Conservation (phyloP, 1,284 basidiomycete genomes). For the Lentinula novae-zelandiae region DNA sequence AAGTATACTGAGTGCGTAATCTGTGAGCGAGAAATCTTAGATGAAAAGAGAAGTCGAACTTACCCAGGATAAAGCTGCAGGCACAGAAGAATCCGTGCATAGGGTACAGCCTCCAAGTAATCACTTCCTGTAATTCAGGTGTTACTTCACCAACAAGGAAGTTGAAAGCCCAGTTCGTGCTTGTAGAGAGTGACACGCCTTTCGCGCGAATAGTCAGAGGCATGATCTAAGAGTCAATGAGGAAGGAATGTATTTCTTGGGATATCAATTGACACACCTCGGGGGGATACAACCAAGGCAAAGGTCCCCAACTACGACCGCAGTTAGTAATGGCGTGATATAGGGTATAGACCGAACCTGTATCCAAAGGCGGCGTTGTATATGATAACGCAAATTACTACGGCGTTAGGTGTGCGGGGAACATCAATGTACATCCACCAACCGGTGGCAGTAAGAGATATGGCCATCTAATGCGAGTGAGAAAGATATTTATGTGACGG, state of each 20-base stretch:
- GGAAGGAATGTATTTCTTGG: not conserved
- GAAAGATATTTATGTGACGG: conserved; percentile 1
- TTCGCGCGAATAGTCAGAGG: conserved; percentile 88
- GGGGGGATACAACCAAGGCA: conserved; percentile 88
- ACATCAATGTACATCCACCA: conserved; percentile 95
- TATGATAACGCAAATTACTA: conserved; percentile 88
- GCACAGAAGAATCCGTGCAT: conserved; percentile 96
- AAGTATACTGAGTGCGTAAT: conserved; percentile 56
- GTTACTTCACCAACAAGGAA: conserved; percentile 89
- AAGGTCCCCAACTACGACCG: conserved; percentile 62
- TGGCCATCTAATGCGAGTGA: conserved; percentile 58
- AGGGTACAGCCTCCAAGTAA: conserved; percentile 91
- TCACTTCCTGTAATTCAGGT: conserved; percentile 85
- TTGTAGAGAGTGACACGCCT: conserved; percentile 91
- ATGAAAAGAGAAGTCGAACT: conserved; percentile 19
- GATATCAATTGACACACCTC: conserved; percentile 44
- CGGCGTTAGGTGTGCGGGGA: conserved; percentile 80
- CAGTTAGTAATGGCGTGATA: conserved; percentile 2
- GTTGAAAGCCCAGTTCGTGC: conserved; percentile 77
- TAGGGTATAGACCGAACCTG: conserved; percentile 31
- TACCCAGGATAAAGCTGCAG: conserved; percentile 80
- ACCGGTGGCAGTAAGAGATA: conserved; percentile 75
- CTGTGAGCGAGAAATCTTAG: conserved; percentile 10
- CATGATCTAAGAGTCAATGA: conserved; percentile 71
- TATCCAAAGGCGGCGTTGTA: conserved; percentile 95